Evolutionary conservation across 352 stramenopile genomes (phyloP).

Genomic region (Pythium dissotocum): DNA sequence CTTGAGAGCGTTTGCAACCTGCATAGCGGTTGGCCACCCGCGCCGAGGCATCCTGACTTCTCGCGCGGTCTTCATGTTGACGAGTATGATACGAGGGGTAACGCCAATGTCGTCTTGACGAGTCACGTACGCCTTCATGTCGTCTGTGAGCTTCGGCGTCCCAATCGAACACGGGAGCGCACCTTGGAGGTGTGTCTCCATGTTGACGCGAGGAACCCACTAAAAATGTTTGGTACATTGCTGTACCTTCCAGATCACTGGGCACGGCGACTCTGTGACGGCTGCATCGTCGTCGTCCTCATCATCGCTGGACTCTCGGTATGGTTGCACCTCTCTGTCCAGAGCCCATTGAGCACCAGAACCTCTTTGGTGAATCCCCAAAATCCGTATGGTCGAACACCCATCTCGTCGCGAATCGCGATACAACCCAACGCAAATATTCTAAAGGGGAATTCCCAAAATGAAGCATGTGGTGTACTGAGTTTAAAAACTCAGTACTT

Average conservation of each 20-base stretch:
- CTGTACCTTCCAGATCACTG: slow-evolving; percentile 1
- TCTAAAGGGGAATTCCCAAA: too few species aligned
- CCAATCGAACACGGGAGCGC: not conserved
- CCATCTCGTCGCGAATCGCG: too few species aligned
- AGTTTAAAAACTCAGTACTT: too few species aligned
- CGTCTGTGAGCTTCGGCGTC: not conserved
- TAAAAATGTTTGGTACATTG: not conserved
- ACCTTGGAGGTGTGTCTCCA: not conserved
- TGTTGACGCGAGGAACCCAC: not conserved
- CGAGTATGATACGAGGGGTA: not conserved
- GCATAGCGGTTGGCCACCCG: not conserved
- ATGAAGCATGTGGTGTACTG: too few species aligned
- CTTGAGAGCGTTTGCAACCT: slow-evolving; percentile 7
- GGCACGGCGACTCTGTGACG: not conserved
- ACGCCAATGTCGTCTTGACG: not conserved
- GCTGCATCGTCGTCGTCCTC: not conserved
- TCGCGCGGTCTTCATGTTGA: not conserved
- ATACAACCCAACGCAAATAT: too few species aligned
- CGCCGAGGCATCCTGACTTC: not conserved
- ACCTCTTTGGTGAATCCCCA: not conserved
- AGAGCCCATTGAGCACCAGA: not conserved
- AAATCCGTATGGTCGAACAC: slow-evolving; percentile 9
- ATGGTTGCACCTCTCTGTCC: not conserved
- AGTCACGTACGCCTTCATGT: not conserved
- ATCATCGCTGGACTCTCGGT: not conserved